Base-by-base conservation (phyloP, 2,329 filamentous ascomycete genomes). In the Colletotrichum magnum region DNA sequence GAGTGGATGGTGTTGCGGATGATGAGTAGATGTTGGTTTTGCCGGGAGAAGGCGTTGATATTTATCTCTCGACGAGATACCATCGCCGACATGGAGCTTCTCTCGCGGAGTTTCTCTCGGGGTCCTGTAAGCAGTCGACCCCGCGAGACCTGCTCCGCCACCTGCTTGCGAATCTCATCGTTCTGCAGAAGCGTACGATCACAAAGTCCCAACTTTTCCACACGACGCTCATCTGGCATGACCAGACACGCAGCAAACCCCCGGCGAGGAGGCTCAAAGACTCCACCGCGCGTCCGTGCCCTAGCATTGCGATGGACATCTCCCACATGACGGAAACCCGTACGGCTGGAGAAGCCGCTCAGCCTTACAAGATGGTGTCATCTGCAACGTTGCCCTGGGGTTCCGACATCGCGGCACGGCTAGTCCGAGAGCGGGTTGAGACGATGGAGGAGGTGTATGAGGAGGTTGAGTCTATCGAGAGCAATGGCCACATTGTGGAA, bases 1-100 rank as follows among this genome's bases (percentile, higher is more conserved):
- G 56, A 48, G 24, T 48, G 56, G 56, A 58, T 58, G 56, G 41
- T 58, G 56, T 24, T 58, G 12, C 36, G 56, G 26, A 48, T 32
- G 53, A 58, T 26, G 21, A 24, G 21, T 24, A 32, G 43, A 48
- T 6, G 16, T 50, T 5, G 24, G n/a, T n/a, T n/a, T n/a, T n/a
- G n/a, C n/a, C n/a, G 41, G 43, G 56, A 9, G 10, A 15, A 58
- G 3, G 0, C 26, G 0, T 48, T 12, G 16, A 16, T 58, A 24
- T 58, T 58, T 58, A 58, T 47, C 56, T 58, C 43, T 21, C 3
- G 13, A 21, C 41, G 41, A 43, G 41, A 3, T 9, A 5, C n/a
- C 15, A 2, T 12, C 12, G 12, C 15, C 5, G 5, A 6, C 12
- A 26, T 48, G 41, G 47, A 26, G 39, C 7, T 28, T 28, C 54